Evolutionary conservation across 129 eudicot genomes (phyloP), one percentile per base, ranked within the genome.

Genomic region (Smallanthus sonchifolius): DNA sequence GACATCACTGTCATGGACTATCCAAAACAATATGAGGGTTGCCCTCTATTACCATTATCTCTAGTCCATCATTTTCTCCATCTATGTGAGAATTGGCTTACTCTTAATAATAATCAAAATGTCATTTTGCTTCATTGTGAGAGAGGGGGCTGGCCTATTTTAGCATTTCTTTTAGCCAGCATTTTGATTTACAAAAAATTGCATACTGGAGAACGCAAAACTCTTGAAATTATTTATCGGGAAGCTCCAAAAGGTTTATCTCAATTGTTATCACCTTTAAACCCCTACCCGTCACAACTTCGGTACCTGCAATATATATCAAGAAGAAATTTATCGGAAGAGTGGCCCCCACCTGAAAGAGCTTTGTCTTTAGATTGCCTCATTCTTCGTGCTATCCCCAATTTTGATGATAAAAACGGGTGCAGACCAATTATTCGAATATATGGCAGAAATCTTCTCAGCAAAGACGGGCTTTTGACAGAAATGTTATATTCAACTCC

Each of bases 121-220:
- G 86, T 92, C 78, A 75, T 92, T 73, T 84, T 92, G 84, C 88
- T 92, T 55, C 97, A 92, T 70, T 92, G 97, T 63, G 97, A 92
- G 83, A 87, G 99, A 91, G 97, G 99, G 37, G 99, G 97, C 17
- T 95, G 99, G 99, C 97, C 93, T 10, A 79, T 91, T 63, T 82
- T 95, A 71, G 99, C 97, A 19, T 91, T 91, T 72, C 89, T 88
- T 54, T 82, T 91, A 77, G 91, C 99, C 86, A 91, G 97, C 84
- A 87, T 91, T 77, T 83, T 91, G 76, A 86, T 95, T 67, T 95
- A 85, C 76, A 95, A 87, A 79, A 95, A 91, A 47, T 35, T 91
- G 74, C 93, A 91, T 40, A 79, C 87, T 38, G 97, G 97, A 28
- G 99, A 95, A 73, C 79, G 84, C 37, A 95, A 84, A 74, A 83